Evolutionary conservation across 106 monocot genomes (phyloP).

Genomic region (Acorus gramineus): DNA sequence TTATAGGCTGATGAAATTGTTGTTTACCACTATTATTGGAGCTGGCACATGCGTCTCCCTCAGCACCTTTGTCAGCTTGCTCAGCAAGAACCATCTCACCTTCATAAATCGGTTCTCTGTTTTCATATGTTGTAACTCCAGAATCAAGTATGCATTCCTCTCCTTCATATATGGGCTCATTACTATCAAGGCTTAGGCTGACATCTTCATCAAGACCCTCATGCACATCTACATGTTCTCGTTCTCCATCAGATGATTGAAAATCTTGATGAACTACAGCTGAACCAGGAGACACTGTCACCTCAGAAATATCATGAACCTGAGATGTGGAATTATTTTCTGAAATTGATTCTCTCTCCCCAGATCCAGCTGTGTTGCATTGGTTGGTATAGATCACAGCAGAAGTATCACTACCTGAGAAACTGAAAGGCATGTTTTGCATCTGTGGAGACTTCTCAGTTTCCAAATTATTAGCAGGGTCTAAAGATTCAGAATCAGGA

Average conservation of each 20-base stretch:
- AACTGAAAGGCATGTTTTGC: constrained; percentile 5
- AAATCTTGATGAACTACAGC: constrained; percentile 9
- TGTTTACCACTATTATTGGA: constrained; percentile 17
- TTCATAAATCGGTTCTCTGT: constrained; percentile 75
- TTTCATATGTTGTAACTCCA: constrained; percentile 24
- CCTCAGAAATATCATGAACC: constrained; percentile 11
- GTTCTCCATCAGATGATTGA: constrained; percentile 11
- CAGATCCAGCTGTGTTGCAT: constrained; percentile 11
- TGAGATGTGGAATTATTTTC: constrained; percentile 13
- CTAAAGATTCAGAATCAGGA: constrained; percentile 4
- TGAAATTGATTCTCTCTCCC: constrained; percentile 9
- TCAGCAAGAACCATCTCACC: constrained; percentile 81
- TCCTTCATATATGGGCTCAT: constrained; percentile 92
- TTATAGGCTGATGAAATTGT: not conserved
- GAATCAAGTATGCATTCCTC: constrained; percentile 74
- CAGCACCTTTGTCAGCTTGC: constrained; percentile 34
- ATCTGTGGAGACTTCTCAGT: constrained; percentile 9
- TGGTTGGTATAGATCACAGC: not conserved
- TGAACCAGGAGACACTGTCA: constrained; percentile 15
- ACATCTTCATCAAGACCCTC: constrained; percentile 7
- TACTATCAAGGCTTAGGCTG: constrained; percentile 24
- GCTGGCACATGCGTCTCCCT: constrained; percentile 1
- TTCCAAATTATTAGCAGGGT: constrained; percentile 1
- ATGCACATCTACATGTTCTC: constrained; percentile 22
- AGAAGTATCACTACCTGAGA: constrained; percentile 1